Evolutionary conservation across 495 filamentous ascomycete genomes (phyloP), one percentile per base, ranked within the genome.

Genomic region (Hypomontagnella submonticulosa): DNA sequence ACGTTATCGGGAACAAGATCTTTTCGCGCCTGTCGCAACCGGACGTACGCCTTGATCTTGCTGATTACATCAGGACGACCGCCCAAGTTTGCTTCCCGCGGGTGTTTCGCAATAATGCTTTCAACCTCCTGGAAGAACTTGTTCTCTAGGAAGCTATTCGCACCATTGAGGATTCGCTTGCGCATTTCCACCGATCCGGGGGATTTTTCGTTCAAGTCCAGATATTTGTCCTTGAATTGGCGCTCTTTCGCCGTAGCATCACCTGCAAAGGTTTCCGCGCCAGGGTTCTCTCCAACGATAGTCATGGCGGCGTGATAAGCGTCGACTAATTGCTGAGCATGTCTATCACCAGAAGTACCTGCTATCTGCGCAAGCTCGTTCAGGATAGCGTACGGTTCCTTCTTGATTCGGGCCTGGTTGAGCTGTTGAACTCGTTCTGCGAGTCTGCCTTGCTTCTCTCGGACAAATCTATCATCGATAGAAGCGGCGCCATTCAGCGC

Each of bases 21-120:
- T 77, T 92, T 95, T 43, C 89, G 84, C 3, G 85, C 80, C 23
- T 87, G 81, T 46, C 89, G 86, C 57, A 97, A 83, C 48, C 91
- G 87, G 72, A 98, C 89, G 70, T 92, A 99, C 1, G 92, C 95
- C 58, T 92, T 90, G 71, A 97, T 88, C 78, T 95, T 96, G 80
- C 92, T 95, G 62, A 92, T 80, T 1, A 90, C 86, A 43, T 91
- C 91, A 0, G 95, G 95, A 34, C 92, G 86, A 59, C 95, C 95
- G 33, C 95, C 95, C 53, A 97, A 79, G 70, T 91, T 92, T 8
- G 95, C 96, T 72, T 97, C 92, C 47, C 88, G 84, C 4, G 93
- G 92, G 70, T 94, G 90, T 71, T 90, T 94, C 27, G 84, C 77
- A 56, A 98, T 89, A 16, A 88, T 75, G n/a, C 72, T 77, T 64